Evolutionary conservation across 176 grass and related monocot genomes (phyloP).

Genomic region (Guadua angustifolia): DNA sequence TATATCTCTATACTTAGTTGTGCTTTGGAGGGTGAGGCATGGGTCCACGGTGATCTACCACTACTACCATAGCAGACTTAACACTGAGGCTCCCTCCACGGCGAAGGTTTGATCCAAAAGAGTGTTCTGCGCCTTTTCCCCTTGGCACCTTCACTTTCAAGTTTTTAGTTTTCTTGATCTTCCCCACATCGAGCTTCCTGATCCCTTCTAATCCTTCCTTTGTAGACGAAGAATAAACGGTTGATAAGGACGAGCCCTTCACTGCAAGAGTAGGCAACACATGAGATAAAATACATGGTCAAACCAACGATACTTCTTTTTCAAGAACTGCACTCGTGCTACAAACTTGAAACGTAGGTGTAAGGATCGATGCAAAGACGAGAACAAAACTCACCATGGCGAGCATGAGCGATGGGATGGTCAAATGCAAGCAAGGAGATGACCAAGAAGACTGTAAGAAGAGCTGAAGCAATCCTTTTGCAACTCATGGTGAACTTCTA

Average conservation of each 20-base stretch:
- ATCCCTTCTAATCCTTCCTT: neutral
- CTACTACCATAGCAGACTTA: conserved; percentile 17
- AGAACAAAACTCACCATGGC: conserved; percentile 13
- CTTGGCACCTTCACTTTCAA: neutral
- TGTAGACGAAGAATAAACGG: neutral
- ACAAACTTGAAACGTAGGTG: neutral
- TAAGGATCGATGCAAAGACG: neutral
- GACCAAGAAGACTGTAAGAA: conserved; percentile 30
- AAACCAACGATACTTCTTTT: neutral
- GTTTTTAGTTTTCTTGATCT: neutral
- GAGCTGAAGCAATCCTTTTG: neutral
- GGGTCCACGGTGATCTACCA: conserved; percentile 44
- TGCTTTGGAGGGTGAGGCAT: conserved; percentile 68
- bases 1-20: conserved; percentile 44
- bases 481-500: conserved; percentile 39
- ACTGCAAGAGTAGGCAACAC: conserved; percentile 17
- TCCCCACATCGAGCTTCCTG: conserved; percentile 16
- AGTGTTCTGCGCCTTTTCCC: neutral
- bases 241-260: conserved; percentile 7
- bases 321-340: neutral
- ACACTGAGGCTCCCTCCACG: neutral
- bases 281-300: neutral
- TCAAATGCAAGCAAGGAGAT: conserved; percentile 34
- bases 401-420: conserved; percentile 34
- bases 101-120: neutral